Base-by-base conservation (phyloP, 2,329 filamentous ascomycete genomes). In the Conoideocrella luteorostrata region DNA sequence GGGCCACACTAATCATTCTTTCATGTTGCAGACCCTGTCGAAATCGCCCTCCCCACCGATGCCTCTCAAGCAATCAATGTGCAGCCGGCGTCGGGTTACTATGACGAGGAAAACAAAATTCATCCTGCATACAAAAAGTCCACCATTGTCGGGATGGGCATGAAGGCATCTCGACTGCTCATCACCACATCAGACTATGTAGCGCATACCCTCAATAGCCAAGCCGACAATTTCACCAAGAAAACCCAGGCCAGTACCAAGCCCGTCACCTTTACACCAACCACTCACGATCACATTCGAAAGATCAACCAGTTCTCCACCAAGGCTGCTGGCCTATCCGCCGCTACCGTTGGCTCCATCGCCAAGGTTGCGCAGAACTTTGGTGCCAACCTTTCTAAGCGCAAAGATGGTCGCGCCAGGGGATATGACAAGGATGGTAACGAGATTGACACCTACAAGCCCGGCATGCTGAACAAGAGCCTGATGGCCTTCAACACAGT, bases 401-500 rank as follows among this genome's bases (percentile, higher is more conserved):
- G 66, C 53, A 74, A 72, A 52, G 74, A 72, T 42, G 76, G 75
- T 17, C 63, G 66, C 20, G 61, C 67, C 12, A 79, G 76, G 55
- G 82, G 83, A 1, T 77, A 75, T 46, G 86, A 86, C 47, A 78
- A 82, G 47, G 79, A 90, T 48, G 87, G 87, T 28, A 80, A 81
- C 41, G 72, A 75, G 4, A 59, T 78, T 6, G 70, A 75, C 2
- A 64, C 62, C 15, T 94, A 93, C 68, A 95, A 95, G 66, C 91
- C 93, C 0, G 91, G 93, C 5, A 69, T 98, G 23, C 68, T 98
- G 52, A 98, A 98, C 69, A 96, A 95, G 74, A 89, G 84, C 50
- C 72, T 98, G 70, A 97, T 98, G 71, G 93, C 93, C 0, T 97
- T 97, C 63, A 88, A 86, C 30, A 98, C 93, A 0, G 80, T 98